These are phyloP conservation scores for Bruguiera sexangula DNA, from an alignment of 345 rosid genomes.

Conservation along the genomic window DNA sequence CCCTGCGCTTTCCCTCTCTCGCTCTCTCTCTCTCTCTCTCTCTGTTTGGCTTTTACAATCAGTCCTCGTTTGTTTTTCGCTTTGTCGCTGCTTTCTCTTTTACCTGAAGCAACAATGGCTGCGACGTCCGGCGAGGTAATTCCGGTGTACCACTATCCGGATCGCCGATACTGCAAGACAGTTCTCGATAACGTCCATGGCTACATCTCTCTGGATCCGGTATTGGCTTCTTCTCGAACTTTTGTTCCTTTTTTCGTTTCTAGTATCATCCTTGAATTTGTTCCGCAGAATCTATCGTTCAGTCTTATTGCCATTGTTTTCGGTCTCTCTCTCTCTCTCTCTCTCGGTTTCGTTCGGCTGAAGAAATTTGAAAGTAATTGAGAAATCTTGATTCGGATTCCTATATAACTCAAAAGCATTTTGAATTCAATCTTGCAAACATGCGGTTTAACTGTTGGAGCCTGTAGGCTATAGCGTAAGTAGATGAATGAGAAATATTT, in stretches of 20 bases:
- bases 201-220: conserved; percentile 51
- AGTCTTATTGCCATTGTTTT: neutral
- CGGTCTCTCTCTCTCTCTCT: neutral
- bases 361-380: neutral
- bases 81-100: neutral
- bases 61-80: neutral
- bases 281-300: neutral
- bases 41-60: neutral
- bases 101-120: conserved; percentile 15
- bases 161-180: conserved; percentile 38
- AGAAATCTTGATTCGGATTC: neutral
- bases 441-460: neutral
- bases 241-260: neutral
- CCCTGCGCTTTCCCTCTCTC: neutral
- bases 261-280: neutral
- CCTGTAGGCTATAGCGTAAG: neutral
- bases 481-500: neutral
- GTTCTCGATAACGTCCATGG: conserved; percentile 61
- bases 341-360: neutral
- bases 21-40: neutral
- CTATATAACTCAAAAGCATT: neutral
- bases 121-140: conserved; percentile 6
- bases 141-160: conserved; percentile 12
- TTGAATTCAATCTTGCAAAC: neutral
- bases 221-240: conserved; percentile 10